These are phyloP conservation scores for Lactifluus piperatus DNA, from an alignment of 768 basidiomycete species.

Conservation along the genomic window DNA sequence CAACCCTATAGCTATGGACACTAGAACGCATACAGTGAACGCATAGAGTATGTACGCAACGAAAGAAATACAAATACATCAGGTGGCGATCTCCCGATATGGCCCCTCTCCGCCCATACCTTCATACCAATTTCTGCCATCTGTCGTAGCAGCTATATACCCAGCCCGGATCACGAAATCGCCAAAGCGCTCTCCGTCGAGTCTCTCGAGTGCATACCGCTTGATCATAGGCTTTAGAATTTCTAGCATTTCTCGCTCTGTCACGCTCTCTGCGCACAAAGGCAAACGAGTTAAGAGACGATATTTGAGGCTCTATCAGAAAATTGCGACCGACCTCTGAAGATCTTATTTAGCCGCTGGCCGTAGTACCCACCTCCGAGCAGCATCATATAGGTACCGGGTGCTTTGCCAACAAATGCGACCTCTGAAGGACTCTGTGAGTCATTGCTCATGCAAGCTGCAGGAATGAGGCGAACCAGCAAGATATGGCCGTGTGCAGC, in stretches of 20 bases:
- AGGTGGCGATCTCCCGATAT: constrained; percentile 31
- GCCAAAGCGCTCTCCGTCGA: constrained; percentile 86
- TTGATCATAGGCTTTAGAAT: constrained; percentile 94
- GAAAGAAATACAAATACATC: background rate
- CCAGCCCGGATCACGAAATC: constrained; percentile 92
- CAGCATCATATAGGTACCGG: constrained; percentile 86
- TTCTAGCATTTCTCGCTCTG: constrained; percentile 84
- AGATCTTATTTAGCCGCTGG: constrained; percentile 93
- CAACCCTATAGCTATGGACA: background rate
- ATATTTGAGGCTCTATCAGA: background rate
- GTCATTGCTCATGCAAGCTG: background rate
- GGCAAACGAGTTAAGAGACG: background rate
- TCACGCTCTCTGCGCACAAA: constrained; percentile 63
- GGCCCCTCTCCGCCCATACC: constrained; percentile 71
- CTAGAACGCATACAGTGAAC: background rate
- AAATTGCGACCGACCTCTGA: constrained; percentile 47
- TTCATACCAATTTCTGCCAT: constrained; percentile 84
- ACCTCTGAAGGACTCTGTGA: constrained; percentile 51
- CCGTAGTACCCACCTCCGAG: constrained; percentile 95
- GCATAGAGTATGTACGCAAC: background rate
- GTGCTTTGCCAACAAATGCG: constrained; percentile 95
- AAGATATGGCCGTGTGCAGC: constrained; percentile 87
- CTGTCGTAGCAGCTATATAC: constrained; percentile 78
- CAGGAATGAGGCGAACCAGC: constrained; percentile 45
- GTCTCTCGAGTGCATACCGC: constrained; percentile 78